A percentile compares a stretch with the other conserved stretches of the same genome.
Evolutionary conservation across 139 green algal genomes (phyloP).

Genomic region (Pleodorina starrii): DNA sequence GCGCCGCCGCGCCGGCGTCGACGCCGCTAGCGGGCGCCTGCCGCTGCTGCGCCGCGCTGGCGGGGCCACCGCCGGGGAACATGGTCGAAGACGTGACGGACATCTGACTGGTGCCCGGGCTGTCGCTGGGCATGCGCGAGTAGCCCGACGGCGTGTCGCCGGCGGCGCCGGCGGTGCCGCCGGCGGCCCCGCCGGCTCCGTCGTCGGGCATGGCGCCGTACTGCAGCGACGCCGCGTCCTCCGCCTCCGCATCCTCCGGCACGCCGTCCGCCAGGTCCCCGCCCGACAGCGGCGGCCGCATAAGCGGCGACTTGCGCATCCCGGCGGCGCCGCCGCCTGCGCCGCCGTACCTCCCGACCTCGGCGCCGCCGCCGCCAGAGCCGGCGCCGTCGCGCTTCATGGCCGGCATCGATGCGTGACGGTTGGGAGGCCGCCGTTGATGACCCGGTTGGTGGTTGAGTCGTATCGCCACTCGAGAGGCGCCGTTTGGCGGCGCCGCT

Average conservation of each 20-base stretch:
- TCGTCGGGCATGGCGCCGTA: neutral
- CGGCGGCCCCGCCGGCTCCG: neutral
- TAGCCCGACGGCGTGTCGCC: neutral
- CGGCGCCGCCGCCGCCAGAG: neutral
- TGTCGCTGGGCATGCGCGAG: constrained; percentile 16
- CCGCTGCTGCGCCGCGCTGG: constrained; percentile 3
- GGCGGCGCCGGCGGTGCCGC: neutral
- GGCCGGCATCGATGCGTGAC: constrained; percentile 46
- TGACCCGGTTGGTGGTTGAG: constrained; percentile 42
- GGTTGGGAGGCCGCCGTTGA: constrained; percentile 39
- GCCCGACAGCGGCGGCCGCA: constrained; percentile 7
- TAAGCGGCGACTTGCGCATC: neutral
- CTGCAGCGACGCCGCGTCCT: neutral
- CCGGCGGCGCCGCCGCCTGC: too few species aligned
- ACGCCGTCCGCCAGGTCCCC: neutral
- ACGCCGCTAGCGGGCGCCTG: neutral
- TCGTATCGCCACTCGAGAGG: neutral
- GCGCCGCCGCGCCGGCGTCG: neutral
- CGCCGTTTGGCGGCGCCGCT: neutral
- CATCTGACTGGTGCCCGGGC: constrained; percentile 22
- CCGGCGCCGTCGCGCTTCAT: constrained; percentile 6
- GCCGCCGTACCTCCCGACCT: neutral
- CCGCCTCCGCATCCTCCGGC: neutral
- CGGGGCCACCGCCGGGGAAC: neutral
- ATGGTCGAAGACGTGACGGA: constrained; percentile 8